Conservation (phyloP, 345 rosid genomes). For the Arabidopsis arenosa region DNA sequence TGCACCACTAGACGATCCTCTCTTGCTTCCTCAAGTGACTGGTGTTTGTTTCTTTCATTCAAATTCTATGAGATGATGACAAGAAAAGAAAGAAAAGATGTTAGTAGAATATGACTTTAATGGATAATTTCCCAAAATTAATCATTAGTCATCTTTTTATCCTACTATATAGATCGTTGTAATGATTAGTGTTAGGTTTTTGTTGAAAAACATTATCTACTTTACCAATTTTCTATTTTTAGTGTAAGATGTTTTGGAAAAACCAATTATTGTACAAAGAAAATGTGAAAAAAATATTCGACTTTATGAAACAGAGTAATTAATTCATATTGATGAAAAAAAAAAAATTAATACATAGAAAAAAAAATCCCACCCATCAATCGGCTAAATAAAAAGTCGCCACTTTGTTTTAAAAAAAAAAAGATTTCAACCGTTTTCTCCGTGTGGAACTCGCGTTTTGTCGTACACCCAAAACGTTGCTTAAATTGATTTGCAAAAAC, state of each 20-base stretch:
- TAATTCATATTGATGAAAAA: too few relatives aligned
- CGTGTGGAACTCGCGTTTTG: slow-evolving; percentile 67
- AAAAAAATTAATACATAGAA: too few relatives aligned
- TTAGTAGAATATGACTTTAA: background rate
- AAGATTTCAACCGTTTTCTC: slow-evolving; percentile 55
- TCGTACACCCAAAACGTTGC: slow-evolving; percentile 42
- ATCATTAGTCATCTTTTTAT: background rate
- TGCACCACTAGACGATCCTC: background rate
- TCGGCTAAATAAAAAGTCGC: slow-evolving; percentile 10
- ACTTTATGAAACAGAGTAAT: too few relatives aligned
- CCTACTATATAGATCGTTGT: too few relatives aligned
- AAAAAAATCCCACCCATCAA: background rate
- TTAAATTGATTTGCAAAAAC: slow-evolving; percentile 5
- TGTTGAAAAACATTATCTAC: too few relatives aligned
- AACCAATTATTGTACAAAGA: too few relatives aligned
- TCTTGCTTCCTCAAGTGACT: background rate
- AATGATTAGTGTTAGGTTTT: background rate
- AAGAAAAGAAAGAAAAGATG: background rate
- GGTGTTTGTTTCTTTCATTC: background rate
- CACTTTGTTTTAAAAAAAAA: background rate
- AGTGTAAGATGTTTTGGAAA: too few relatives aligned
- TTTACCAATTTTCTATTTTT: too few relatives aligned
- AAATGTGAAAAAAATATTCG: too few relatives aligned
- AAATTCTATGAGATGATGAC: background rate
- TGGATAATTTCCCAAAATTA: background rate